phyloP scores from a whole-genome alignment of 1,284 basidiomycete species.

The Cerioporus squamosus region DNA sequence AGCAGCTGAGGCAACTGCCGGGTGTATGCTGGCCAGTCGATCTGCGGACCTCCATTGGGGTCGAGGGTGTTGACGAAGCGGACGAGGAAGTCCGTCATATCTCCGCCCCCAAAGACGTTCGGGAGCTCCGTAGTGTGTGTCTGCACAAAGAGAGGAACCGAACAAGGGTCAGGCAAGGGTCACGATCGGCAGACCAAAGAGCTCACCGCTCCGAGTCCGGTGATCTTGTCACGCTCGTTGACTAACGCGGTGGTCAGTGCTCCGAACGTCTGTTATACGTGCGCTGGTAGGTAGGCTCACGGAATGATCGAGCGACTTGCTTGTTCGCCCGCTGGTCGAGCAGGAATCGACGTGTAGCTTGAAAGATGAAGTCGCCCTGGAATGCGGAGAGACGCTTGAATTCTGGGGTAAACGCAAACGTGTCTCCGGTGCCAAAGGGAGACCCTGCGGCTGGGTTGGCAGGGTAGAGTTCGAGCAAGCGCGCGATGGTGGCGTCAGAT shows the following conservation, averaged over 20 bases:
- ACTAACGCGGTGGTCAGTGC: constrained; percentile 33
- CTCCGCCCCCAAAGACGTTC: constrained; percentile 23
- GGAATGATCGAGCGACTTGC: constrained; percentile 51
- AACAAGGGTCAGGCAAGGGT: constrained; percentile 1
- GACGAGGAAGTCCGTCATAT: constrained; percentile 25
- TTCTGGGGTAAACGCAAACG: constrained; percentile 49
- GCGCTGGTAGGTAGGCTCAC: constrained; percentile 37
- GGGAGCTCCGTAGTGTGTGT: constrained; percentile 23
- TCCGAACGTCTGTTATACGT: background rate
- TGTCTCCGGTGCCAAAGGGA: constrained; percentile 50
- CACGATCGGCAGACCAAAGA: too few relatives aligned
- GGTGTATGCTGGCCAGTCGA: constrained; percentile 55
- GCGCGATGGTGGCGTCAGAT: constrained; percentile 7
- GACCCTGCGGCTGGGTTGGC: constrained; percentile 48
- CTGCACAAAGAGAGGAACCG: background rate
- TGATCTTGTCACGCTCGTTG: constrained; percentile 49
- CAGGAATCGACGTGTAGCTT: constrained; percentile 43
- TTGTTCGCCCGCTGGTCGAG: constrained; percentile 41
- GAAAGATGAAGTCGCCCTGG: constrained; percentile 53
- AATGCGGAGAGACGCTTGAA: constrained; percentile 56
- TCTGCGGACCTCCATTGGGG: constrained; percentile 40
- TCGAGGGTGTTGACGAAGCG: constrained; percentile 22
- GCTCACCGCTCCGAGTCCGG: constrained; percentile 49
- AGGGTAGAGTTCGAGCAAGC: constrained; percentile 37
- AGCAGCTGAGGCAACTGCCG: constrained; percentile 42